These are phyloP conservation scores for Aurinia saxatilis DNA, from an alignment of 345 rosid genomes.

Conservation along the genomic window DNA sequence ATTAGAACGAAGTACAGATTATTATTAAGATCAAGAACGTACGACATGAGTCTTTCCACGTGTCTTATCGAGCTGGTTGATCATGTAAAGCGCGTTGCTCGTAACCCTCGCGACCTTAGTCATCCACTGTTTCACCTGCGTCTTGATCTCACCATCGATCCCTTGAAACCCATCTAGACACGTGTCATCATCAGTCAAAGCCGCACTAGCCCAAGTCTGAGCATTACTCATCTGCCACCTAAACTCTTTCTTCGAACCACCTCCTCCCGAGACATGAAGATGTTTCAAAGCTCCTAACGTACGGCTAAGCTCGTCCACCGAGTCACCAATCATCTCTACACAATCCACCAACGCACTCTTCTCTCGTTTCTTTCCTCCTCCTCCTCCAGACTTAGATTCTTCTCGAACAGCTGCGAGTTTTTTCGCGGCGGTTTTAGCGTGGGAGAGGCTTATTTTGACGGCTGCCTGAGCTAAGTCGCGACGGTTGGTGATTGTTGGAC, in stretches of 20 bases:
- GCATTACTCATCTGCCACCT: conserved; percentile 66
- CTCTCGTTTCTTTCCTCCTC: conserved; percentile 31
- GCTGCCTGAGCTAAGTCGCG: conserved; percentile 70
- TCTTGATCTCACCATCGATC: conserved; percentile 34
- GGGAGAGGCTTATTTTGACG: conserved; percentile 52
- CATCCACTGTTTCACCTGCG: conserved; percentile 44
- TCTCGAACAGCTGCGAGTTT: conserved; percentile 28
- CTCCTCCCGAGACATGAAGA: conserved; percentile 17
- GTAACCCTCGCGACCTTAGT: conserved; percentile 60
- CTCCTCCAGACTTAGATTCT: conserved; percentile 12
- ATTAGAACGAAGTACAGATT: not conserved
- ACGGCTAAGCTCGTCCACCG: conserved; percentile 55
- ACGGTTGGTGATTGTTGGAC: conserved; percentile 52
- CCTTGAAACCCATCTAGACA: conserved; percentile 77
- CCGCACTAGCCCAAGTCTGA: conserved; percentile 85
- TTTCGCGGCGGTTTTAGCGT: conserved; percentile 30
- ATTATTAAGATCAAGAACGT: conserved; percentile 16
- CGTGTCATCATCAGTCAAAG: conserved; percentile 77
- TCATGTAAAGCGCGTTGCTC: conserved; percentile 81
- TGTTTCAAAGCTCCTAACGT: conserved; percentile 56
- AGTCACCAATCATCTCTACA: conserved; percentile 59
- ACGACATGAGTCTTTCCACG: conserved; percentile 23
- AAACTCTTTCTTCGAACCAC: conserved; percentile 34
- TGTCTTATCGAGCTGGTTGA: conserved; percentile 45
- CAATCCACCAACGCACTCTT: conserved; percentile 59